Evolutionary conservation across 192 early-diverging fungal species (phyloP), one percentile per base, ranked within the genome.

Genomic region (Backusella luteola): DNA sequence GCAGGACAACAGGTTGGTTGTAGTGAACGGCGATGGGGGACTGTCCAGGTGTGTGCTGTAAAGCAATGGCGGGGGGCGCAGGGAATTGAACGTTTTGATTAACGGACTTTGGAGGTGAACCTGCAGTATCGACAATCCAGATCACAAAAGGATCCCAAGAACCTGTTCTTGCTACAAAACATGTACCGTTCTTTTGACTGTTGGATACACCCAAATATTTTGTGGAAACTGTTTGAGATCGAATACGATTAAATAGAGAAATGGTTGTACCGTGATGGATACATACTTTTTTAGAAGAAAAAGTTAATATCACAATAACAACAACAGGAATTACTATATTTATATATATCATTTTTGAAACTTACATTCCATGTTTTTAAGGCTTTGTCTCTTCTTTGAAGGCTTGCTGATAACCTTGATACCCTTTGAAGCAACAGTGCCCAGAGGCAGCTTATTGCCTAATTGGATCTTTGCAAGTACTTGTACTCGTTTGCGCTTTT

Each of bases 381-480:
- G 86, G 68, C 91, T 94, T 75, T 95, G 93, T 42, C 93, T 88
- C 85, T 96, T 96, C 83, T 95, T 96, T 52, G 91, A 93, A 8
- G 96, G 96, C 81, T 98, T 98, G 73, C 91, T 93, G 56, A 98
- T 96, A 15, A 96, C 93, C 73, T 94, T 94, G 75, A 98, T 92
- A 14, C 93, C 90, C 42, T 88, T 88, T 67, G 93, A 93, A 41
- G 90, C 85, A 80, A 96, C 90, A 26, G 89, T 90, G 38, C 91
- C 90, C 19, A 93, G 76, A 66, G 87, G 75, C 9, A 90, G 70
- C 66, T 88, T 90, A 19, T 88, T 84, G 12, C 89, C 89, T 49
- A 91, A 86, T 73, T 91, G 88, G 75, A 95, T 83, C 23, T 93
- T 89, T 39, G 93, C 92, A 29, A 90, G 77, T 11, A 93, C 92